These are phyloP conservation scores for Cucumis melo DNA, from an alignment of 306 rosid genomes.

Conservation along the genomic window DNA sequence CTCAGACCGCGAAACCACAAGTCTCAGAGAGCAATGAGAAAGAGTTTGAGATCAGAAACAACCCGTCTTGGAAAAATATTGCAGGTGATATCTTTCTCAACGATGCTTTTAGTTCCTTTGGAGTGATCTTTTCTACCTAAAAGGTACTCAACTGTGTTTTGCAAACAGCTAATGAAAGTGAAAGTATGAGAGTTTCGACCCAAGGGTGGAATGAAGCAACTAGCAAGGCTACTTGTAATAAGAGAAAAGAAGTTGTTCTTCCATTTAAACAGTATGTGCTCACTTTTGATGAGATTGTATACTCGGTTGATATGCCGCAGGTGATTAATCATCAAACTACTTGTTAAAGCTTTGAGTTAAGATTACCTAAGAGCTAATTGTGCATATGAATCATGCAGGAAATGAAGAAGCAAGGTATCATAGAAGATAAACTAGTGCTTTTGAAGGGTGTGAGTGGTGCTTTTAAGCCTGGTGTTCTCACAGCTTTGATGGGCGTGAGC, in stretches of 20 bases:
- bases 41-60: background rate
- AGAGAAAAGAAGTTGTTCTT: slow-evolving; percentile 54
- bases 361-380: background rate
- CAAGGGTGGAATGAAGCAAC: background rate
- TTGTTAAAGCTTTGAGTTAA: background rate
- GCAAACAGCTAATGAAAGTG: slow-evolving; percentile 15
- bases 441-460: slow-evolving; percentile 72
- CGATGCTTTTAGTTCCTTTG: background rate
- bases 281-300: slow-evolving; percentile 40
- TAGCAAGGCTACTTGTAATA: background rate
- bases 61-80: background rate
- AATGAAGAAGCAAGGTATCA: slow-evolving; percentile 45
- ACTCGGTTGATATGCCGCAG: slow-evolving; percentile 68
- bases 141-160: background rate
- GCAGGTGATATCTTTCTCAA: background rate
- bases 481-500: slow-evolving; percentile 90
- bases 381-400: slow-evolving; percentile 20
- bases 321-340: slow-evolving; percentile 10
- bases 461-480: slow-evolving; percentile 81
- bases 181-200: background rate
- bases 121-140: background rate
- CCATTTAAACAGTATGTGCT: slow-evolving; percentile 58
- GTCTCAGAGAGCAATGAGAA: slow-evolving; percentile 9
- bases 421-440: slow-evolving; percentile 65
- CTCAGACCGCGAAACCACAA: slow-evolving; percentile 18